Evolutionary conservation across 164 flowering plant genomes (phyloP).

Genomic region (Litsea cubeba): DNA sequence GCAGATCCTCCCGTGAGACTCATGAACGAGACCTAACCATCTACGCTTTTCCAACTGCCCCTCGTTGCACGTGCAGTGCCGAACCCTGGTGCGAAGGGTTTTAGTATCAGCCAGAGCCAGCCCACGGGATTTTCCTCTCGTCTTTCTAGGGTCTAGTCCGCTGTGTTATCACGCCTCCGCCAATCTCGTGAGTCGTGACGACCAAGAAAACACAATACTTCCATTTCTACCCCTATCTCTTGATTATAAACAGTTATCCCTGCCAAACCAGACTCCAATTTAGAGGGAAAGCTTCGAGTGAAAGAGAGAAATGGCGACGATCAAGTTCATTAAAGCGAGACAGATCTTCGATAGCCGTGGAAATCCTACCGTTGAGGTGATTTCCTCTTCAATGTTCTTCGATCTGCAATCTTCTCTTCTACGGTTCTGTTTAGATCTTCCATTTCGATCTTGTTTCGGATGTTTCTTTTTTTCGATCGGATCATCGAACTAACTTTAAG

Average conservation of each 20-base stretch:
- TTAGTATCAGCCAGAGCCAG: neutral
- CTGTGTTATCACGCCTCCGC: neutral
- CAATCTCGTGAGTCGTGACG: neutral
- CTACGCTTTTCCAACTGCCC: too few relatives aligned
- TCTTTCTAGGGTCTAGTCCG: neutral
- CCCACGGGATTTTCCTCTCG: neutral
- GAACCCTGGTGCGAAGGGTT: neutral
- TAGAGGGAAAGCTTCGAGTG: neutral
- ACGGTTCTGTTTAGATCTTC: neutral
- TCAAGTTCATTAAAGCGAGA: slow-evolving; percentile 44
- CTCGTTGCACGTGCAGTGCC: neutral
- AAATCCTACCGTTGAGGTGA: slow-evolving; percentile 56
- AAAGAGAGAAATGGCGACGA: slow-evolving; percentile 28
- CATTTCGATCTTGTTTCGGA: neutral
- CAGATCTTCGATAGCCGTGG: slow-evolving; percentile 68
- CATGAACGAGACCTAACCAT: too few relatives aligned
- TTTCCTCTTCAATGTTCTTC: neutral
- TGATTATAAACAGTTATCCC: neutral
- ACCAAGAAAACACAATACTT: neutral
- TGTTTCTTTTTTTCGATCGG: neutral
- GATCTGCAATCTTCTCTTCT: neutral
- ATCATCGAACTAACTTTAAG: neutral
- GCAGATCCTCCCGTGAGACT: too few relatives aligned
- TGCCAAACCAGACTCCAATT: neutral
- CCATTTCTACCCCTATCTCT: neutral